A percentile compares a stretch with the other conserved stretches of the same genome.
Evolutionary conservation across 1,139 yeast genomes (phyloP).

Genomic region (Candida tropicalis): DNA sequence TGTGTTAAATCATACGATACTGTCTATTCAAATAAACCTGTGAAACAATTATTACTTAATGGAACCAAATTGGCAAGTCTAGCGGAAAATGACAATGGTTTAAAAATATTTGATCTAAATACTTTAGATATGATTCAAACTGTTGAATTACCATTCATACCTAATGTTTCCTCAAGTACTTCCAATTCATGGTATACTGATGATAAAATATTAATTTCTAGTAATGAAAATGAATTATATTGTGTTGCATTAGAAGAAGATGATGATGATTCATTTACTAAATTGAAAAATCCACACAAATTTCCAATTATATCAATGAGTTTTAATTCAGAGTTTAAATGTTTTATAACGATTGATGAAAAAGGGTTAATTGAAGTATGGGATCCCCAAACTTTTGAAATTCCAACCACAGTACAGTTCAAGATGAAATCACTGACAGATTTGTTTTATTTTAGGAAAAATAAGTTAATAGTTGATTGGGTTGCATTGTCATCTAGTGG

Average conservation of each 20-base stretch:
- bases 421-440: conserved; percentile 45
- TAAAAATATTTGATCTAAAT: conserved; percentile 42
- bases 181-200: conserved; percentile 24
- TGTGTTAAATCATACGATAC: conserved; percentile 1
- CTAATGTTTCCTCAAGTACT: conserved; percentile 17
- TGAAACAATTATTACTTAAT: conserved; percentile 11
- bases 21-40: conserved; percentile 1
- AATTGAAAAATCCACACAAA: conserved; percentile 26
- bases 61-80: conserved; percentile 32
- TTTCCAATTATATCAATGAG: conserved; percentile 27
- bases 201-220: conserved; percentile 26
- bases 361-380: conserved; percentile 51
- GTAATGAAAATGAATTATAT: conserved; percentile 18
- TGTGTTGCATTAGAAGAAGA: conserved; percentile 19
- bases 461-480: conserved; percentile 10
- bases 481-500: not conserved
- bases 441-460: conserved; percentile 36
- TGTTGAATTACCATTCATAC: conserved; percentile 25
- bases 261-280: conserved; percentile 6
- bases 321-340: conserved; percentile 30
- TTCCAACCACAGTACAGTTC: conserved; percentile 28
- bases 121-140: conserved; percentile 45
- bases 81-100: conserved; percentile 27
- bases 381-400: conserved; percentile 20
- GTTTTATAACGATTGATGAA: conserved; percentile 40